Percentiles rank a stretch among this genome's conserved stretches.
Conservation (phyloP, 108 stramenopile genomes). For the Skeletonema costatum region DNA sequence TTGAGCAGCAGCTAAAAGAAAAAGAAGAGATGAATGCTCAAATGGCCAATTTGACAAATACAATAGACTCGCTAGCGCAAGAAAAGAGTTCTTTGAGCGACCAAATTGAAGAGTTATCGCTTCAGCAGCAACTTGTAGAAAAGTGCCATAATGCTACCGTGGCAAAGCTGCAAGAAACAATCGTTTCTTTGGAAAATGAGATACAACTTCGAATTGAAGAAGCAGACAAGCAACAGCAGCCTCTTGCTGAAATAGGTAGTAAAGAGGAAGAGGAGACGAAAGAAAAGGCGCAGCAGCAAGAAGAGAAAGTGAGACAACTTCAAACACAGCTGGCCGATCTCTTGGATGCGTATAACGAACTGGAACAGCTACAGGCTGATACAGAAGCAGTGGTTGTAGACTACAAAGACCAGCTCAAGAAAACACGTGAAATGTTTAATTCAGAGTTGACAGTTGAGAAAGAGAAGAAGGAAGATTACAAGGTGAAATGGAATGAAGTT, state of each 20-base stretch:
- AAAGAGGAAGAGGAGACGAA: not conserved
- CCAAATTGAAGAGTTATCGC: not conserved
- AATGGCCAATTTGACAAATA: constrained; percentile 22
- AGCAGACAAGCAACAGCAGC: not conserved
- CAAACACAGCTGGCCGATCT: constrained; percentile 28
- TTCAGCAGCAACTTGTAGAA: constrained; percentile 7
- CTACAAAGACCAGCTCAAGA: constrained; percentile 3
- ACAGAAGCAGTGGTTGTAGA: constrained; percentile 1
- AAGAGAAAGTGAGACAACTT: constrained; percentile 11
- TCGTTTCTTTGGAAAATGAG: constrained; percentile 8
- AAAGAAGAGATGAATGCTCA: not conserved
- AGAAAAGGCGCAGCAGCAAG: constrained; percentile 1
- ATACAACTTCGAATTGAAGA: not conserved
- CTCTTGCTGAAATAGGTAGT: not conserved
- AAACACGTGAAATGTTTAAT: not conserved
- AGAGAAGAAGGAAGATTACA: constrained; percentile 6
- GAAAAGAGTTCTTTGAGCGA: constrained; percentile 5
- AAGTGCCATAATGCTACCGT: constrained; percentile 20
- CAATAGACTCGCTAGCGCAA: not conserved
- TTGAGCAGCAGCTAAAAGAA: not conserved
- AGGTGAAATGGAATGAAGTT: constrained; percentile 7
- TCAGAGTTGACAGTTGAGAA: not conserved
- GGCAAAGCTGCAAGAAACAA: constrained; percentile 3
- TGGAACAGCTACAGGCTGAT: constrained; percentile 30
- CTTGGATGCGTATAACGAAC: constrained; percentile 30